Base-by-base conservation (phyloP, 768 basidiomycete genomes). In the Filobasidium floriforme region DNA sequence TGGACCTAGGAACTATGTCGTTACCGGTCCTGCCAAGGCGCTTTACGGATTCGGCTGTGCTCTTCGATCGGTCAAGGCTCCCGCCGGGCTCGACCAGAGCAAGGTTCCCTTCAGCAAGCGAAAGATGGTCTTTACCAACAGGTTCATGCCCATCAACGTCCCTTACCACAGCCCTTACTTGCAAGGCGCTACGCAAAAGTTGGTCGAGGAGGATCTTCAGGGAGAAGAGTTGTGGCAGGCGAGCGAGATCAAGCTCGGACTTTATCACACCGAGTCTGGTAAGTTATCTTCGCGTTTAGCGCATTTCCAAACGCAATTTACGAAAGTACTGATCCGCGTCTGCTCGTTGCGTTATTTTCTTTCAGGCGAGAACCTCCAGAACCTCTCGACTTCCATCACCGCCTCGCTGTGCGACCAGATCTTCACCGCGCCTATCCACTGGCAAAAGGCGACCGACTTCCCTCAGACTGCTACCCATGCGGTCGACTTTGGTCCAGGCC, bases 401-500 rank as follows among this genome's bases (percentile, higher is more conserved):
- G 85, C 86, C 24, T 90, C 90, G 0, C 83, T 99, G 28, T 92
- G 88, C 79, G 89, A 92, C 70, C 92, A 94, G 76, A 92, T 98
- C 71, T 94, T 94, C 78, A 89, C 88, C 0, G 83, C 82, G 40
- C 89, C 90, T 14, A 92, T 99, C 70, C 89, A 96, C 80, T 98
- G 96, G 96, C 81, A 84, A 49, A 87, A 87, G 73, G 92, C 92
- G 6, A 93, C 90, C 41, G 81, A 86, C 68, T 94, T 98, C 84
- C 89, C 92, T 0, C 84, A 88, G 67, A 84, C 87, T 10, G 91
- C 92, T 0, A 98, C 93, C 4, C 96, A 99, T 77, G 88, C 90
- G 1, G 81, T 98, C 69, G 96, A 99, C 79, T 98, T 99, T 73
- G 96, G 96, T 62, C 91, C 96, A 1, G 94, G 96, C 68, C 93